phyloP scores from a whole-genome alignment of 2,329 filamentous ascomycete species.

The Lanzia echinophila region DNA sequence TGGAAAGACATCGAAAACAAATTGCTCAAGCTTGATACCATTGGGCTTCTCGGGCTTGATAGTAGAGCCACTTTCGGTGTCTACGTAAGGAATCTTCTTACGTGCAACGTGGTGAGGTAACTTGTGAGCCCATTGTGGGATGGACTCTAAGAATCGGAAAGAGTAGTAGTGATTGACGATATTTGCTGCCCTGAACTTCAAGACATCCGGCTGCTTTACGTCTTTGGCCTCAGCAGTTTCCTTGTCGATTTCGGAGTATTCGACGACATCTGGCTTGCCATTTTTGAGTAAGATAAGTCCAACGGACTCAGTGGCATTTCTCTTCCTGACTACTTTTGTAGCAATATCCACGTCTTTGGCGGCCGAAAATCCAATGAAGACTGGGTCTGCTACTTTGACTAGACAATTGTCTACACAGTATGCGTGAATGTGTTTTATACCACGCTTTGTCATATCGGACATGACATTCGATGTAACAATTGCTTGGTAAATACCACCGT shows the following conservation, averaged over 20 bases:
- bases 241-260: conserved; percentile 94
- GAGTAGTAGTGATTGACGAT: conserved; percentile 99
- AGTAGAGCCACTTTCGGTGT: conserved; percentile 68
- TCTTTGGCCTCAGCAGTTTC: conserved; percentile 87
- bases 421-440: conserved; percentile 89
- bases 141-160: conserved; percentile 83
- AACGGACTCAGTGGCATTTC: conserved; percentile 90
- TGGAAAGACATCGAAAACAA: conserved; percentile 98
- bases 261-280: conserved; percentile 91
- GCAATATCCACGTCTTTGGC: conserved; percentile 87
- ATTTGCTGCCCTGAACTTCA: conserved; percentile 96
- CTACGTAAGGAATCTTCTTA: conserved; percentile 93
- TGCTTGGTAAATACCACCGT: conserved; percentile 93
- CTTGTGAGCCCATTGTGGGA: conserved; percentile 77
- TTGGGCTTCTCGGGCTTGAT: conserved; percentile 93
- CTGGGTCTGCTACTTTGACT: conserved; percentile 95
- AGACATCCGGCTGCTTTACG: conserved; percentile 67
- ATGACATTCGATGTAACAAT: conserved; percentile 74
- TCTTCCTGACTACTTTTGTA: conserved; percentile 99
- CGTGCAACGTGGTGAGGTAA: conserved; percentile 92
- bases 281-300: conserved; percentile 93
- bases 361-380: conserved; percentile 91
- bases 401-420: conserved; percentile 99
- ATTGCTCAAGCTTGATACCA: conserved; percentile 98
- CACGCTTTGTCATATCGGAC: conserved; percentile 79